phyloP scores from a whole-genome alignment of 2,329 filamentous ascomycete species.

The Calonectria multiphialidica region DNA sequence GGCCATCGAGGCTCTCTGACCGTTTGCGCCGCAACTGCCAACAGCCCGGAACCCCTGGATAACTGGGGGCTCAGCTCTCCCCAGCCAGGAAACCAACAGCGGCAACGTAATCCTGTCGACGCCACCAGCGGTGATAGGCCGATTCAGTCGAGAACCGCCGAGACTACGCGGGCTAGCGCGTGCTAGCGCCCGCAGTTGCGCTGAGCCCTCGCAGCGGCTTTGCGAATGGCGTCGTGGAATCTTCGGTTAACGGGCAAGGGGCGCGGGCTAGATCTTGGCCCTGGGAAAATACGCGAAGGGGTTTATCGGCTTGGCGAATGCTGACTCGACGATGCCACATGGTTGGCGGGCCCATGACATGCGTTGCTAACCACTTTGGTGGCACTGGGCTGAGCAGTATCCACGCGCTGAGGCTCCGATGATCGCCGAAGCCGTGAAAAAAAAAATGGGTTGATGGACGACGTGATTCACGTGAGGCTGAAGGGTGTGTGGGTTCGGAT shows the following conservation, averaged over 20 bases:
- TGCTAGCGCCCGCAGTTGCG: constrained; percentile 8
- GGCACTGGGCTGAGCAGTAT: not conserved
- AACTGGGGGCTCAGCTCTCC: not conserved
- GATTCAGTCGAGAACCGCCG: constrained; percentile 6
- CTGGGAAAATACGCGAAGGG: not conserved
- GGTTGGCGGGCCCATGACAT: not conserved
- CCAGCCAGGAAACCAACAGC: not conserved
- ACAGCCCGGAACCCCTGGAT: not conserved
- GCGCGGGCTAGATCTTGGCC: not conserved
- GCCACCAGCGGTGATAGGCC: not conserved
- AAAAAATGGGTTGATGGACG: constrained; percentile 13
- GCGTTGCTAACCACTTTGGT: not conserved
- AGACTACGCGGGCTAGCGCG: constrained; percentile 4
- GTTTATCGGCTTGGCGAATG: not conserved
- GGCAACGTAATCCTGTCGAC: constrained; percentile 6
- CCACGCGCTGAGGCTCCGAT: constrained; percentile 5
- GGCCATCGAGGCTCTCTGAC: not conserved
- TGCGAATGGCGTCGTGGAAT: constrained; percentile 9
- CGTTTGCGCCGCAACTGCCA: not conserved
- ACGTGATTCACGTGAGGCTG: constrained; percentile 11
- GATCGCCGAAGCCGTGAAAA: not conserved
- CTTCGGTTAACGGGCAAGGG: constrained; percentile 11
- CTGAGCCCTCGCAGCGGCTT: not conserved
- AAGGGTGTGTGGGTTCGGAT: constrained; percentile 4
- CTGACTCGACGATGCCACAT: constrained; percentile 14